Percentiles rank a stretch among this genome's conserved stretches.
phyloP scores from a whole-genome alignment of 768 basidiomycete species.

The Suillus subalutaceus region DNA sequence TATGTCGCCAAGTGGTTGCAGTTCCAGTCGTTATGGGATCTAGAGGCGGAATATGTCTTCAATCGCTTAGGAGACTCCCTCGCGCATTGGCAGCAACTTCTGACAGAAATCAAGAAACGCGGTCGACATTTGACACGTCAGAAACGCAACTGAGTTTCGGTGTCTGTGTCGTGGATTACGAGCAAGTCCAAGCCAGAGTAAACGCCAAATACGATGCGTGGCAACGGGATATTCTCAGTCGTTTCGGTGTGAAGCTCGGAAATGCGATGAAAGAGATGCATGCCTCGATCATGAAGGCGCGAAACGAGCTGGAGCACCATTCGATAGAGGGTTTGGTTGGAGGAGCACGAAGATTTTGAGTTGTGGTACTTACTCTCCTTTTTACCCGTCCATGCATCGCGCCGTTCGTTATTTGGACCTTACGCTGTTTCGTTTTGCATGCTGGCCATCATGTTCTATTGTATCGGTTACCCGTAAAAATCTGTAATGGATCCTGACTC shows the following conservation, averaged over 20 bases:
- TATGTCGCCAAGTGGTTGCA: conserved; percentile 99
- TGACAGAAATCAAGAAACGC: conserved; percentile 95
- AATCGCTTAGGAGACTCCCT: conserved; percentile 93
- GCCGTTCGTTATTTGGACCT: conserved; percentile 4
- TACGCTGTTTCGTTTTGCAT: conserved; percentile 4
- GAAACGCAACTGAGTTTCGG: conserved; percentile 93
- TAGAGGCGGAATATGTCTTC: conserved; percentile 97
- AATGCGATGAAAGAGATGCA: conserved; percentile 99
- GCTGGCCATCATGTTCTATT: conserved; percentile 3
- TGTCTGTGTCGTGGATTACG: conserved; percentile 94
- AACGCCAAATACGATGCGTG: conserved; percentile 99
- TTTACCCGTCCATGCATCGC: conserved; percentile 4
- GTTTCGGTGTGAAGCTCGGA: conserved; percentile 92
- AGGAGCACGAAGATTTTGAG: conserved; percentile 28
- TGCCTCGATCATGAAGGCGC: conserved; percentile 86
- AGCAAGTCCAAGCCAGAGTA: conserved; percentile 95
- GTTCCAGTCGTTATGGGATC: conserved; percentile 98
- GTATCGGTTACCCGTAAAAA: background rate
- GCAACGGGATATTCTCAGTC: conserved; percentile 92
- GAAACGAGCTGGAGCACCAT: conserved; percentile 95
- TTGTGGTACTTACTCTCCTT: background rate
- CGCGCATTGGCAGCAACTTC: conserved; percentile 90
- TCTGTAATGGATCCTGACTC: conserved; percentile 5
- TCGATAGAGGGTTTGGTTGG: conserved; percentile 90
- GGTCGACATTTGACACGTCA: conserved; percentile 95